phyloP scores from a whole-genome alignment of 176 grass and related monocot species.

The Rhynchospora pubera region DNA sequence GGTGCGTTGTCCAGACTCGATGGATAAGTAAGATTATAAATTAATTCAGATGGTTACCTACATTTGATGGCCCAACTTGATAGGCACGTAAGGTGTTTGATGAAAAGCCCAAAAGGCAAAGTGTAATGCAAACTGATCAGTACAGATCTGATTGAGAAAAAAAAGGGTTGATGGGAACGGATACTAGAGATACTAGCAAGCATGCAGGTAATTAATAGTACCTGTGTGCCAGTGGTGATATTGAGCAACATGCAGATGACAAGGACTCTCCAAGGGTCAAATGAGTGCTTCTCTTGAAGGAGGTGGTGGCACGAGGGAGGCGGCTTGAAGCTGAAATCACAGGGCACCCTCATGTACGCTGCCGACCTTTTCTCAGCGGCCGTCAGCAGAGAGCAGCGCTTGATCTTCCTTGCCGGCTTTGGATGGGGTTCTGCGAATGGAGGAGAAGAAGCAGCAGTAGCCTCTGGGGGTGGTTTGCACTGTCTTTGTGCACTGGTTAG shows the following conservation, averaged over 20 bases:
- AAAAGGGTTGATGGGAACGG: too few relatives aligned
- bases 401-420: neutral
- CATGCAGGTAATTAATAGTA: neutral
- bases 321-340: neutral
- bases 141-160: too few relatives aligned
- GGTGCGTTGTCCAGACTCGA: too few relatives aligned
- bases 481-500: too few relatives aligned
- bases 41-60: too few relatives aligned
- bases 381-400: neutral
- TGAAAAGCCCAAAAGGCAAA: neutral
- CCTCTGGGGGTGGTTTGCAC: too few relatives aligned
- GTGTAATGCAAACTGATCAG: neutral
- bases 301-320: conserved; percentile 24
- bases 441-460: too few relatives aligned
- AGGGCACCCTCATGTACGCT: conserved; percentile 11
- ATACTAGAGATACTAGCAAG: too few relatives aligned
- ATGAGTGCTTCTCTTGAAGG: conserved; percentile 29
- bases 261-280: conserved; percentile 35
- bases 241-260: conserved; percentile 34
- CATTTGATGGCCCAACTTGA: neutral
- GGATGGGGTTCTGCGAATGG: too few relatives aligned
- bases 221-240: conserved; percentile 27
- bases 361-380: conserved; percentile 17
- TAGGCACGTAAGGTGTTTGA: neutral
- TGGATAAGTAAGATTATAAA: too few relatives aligned